A percentile compares a stretch with the other conserved stretches of the same genome.
Conservation (phyloP, 495 filamentous ascomycete genomes). For the Podospora pseudopauciseta region DNA sequence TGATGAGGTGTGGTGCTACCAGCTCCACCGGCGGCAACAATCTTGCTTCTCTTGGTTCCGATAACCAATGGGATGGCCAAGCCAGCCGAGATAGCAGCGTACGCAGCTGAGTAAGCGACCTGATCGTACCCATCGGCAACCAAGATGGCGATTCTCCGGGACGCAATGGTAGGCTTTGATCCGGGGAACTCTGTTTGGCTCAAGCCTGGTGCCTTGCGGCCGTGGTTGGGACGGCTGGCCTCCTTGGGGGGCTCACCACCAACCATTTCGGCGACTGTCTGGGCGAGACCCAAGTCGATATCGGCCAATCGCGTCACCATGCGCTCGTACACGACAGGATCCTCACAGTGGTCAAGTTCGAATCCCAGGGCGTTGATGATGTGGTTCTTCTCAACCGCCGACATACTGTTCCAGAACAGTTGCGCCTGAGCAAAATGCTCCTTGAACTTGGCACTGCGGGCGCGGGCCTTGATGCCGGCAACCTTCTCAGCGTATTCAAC, state of each 20-base stretch:
- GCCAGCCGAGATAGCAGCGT: constrained; percentile 56
- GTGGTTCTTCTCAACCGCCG: constrained; percentile 65
- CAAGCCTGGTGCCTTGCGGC: constrained; percentile 59
- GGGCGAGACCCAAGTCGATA: constrained; percentile 69
- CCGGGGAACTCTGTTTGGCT: constrained; percentile 67
- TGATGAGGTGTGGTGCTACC: constrained; percentile 68
- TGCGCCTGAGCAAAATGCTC: constrained; percentile 75
- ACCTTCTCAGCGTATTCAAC: constrained; percentile 63
- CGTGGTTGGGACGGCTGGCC: constrained; percentile 56
- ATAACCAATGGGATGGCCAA: constrained; percentile 71
- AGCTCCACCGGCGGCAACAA: constrained; percentile 56
- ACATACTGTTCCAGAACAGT: constrained; percentile 77
- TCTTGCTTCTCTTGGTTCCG: constrained; percentile 55
- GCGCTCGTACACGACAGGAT: constrained; percentile 72
- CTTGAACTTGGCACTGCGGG: constrained; percentile 71
- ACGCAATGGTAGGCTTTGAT: constrained; percentile 59
- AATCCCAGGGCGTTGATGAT: constrained; percentile 68
- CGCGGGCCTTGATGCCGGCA: constrained; percentile 65
- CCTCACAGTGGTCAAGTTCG: constrained; percentile 88
- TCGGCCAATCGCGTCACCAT: constrained; percentile 67
- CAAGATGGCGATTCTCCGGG: constrained; percentile 72
- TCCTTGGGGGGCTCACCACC: constrained; percentile 60
- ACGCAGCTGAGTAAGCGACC: constrained; percentile 59
- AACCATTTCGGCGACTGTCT: constrained; percentile 64
- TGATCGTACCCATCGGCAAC: constrained; percentile 79